phyloP scores from a whole-genome alignment of 2,329 filamentous ascomycete species.

The Fusarium lyarnte region DNA sequence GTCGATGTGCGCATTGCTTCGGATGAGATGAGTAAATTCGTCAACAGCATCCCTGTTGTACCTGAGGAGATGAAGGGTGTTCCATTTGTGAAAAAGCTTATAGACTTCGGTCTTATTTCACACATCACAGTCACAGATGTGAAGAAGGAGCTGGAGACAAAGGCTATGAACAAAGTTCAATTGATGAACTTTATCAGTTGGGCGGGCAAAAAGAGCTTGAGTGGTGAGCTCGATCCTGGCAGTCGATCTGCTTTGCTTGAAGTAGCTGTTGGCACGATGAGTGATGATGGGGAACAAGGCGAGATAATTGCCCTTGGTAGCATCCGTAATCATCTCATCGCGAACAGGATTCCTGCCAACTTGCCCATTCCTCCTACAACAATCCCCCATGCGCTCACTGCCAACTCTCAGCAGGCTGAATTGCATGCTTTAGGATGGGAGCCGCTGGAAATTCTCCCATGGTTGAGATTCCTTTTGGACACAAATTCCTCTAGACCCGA shows the following conservation, averaged over 20 bases:
- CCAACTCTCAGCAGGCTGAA: slow-evolving; percentile 70
- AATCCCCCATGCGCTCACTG: slow-evolving; percentile 86
- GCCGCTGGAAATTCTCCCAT: slow-evolving; percentile 83
- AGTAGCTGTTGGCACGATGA: slow-evolving; percentile 79
- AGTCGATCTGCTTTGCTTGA: slow-evolving; percentile 78
- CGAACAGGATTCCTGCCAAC: slow-evolving; percentile 81
- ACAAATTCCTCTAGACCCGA: slow-evolving; percentile 67
- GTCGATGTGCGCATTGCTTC: slow-evolving; percentile 81
- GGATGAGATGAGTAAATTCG: slow-evolving; percentile 74
- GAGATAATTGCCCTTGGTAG: slow-evolving; percentile 80
- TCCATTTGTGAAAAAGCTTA: slow-evolving; percentile 82
- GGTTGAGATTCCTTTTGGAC: slow-evolving; percentile 84
- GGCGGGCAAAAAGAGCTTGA: slow-evolving; percentile 76
- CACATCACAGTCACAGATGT: slow-evolving; percentile 90
- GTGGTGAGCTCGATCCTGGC: slow-evolving; percentile 75
- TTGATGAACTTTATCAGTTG: slow-evolving; percentile 85
- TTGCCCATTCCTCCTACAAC: slow-evolving; percentile 84
- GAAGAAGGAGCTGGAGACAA: slow-evolving; percentile 81
- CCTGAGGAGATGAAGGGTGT: slow-evolving; percentile 77
- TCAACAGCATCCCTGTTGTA: slow-evolving; percentile 88
- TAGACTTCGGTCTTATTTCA: slow-evolving; percentile 85
- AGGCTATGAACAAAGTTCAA: slow-evolving; percentile 81
- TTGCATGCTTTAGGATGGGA: slow-evolving; percentile 87
- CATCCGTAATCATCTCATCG: slow-evolving; percentile 78
- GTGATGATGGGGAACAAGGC: slow-evolving; percentile 68